These are phyloP conservation scores for Amanita pallidorosea DNA, from an alignment of 768 basidiomycete genomes.

Conservation along the genomic window DNA sequence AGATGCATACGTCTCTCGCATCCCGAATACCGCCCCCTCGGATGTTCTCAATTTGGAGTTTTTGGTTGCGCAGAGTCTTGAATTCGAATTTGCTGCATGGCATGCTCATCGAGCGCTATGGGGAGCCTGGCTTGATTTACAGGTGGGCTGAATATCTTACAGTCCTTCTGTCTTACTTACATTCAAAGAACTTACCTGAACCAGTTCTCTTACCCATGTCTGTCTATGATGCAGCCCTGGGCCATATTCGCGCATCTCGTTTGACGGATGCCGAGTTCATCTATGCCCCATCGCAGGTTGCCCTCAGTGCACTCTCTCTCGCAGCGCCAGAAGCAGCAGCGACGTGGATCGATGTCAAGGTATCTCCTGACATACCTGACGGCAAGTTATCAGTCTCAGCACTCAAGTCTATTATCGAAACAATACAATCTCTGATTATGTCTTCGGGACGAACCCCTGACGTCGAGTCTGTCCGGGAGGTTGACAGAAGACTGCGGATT, in stretches of 20 bases:
- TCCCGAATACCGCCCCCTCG: slow-evolving; percentile 68
- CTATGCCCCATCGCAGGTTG: slow-evolving; percentile 90
- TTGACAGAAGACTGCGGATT: slow-evolving; percentile 75
- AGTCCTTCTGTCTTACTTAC: neutral
- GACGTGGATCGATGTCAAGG: slow-evolving; percentile 45
- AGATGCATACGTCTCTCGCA: slow-evolving; percentile 72
- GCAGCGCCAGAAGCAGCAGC: slow-evolving; percentile 48
- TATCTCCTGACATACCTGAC: slow-evolving; percentile 11
- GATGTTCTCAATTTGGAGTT: slow-evolving; percentile 95
- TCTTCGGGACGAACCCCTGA: slow-evolving; percentile 53
- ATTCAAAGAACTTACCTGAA: neutral
- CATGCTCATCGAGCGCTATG: slow-evolving; percentile 82
- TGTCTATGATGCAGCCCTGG: slow-evolving; percentile 58
- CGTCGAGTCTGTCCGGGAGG: slow-evolving; percentile 76
- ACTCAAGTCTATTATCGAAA: slow-evolving; percentile 30
- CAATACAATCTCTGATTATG: slow-evolving; percentile 47
- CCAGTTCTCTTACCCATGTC: slow-evolving; percentile 4
- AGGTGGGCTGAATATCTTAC: slow-evolving; percentile 35
- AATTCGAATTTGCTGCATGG: slow-evolving; percentile 92
- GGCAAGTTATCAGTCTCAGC: slow-evolving; percentile 14
- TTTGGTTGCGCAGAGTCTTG: slow-evolving; percentile 86
- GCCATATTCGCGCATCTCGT: slow-evolving; percentile 66
- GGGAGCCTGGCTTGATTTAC: slow-evolving; percentile 83
- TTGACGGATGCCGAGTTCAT: slow-evolving; percentile 87
- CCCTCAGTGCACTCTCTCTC: slow-evolving; percentile 66